Evolutionary conservation across 148 eudicot species (phyloP).

Genomic region (Fagopyrum tataricum): DNA sequence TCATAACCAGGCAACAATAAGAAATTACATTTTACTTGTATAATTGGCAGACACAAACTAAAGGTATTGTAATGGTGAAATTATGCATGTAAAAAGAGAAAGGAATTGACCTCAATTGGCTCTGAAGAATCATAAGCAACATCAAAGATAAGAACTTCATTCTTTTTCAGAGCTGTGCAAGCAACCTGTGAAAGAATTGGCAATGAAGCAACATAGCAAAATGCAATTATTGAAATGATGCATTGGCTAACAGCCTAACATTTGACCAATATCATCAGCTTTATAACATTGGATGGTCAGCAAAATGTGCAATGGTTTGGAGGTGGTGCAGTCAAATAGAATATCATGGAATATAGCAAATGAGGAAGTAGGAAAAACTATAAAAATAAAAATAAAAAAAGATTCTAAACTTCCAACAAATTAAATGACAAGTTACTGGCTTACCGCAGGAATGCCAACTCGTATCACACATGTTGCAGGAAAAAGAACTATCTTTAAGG

Average conservation of each 20-base stretch:
- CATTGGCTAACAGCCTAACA: background rate
- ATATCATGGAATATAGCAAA: background rate
- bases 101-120: slow-evolving; percentile 48
- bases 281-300: background rate
- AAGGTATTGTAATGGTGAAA: background rate
- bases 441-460: background rate
- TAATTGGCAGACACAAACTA: background rate
- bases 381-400: background rate
- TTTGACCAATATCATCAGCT: background rate
- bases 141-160: slow-evolving; percentile 64
- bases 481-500: background rate
- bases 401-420: background rate
- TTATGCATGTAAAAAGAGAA: background rate
- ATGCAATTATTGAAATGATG: background rate
- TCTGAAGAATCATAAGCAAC: slow-evolving; percentile 67
- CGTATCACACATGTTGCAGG: background rate
- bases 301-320: background rate
- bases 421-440: background rate
- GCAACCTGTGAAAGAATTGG: slow-evolving; percentile 54
- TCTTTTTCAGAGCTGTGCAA: slow-evolving; percentile 57
- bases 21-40: background rate
- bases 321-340: background rate
- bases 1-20: background rate
- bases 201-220: slow-evolving; percentile 2
- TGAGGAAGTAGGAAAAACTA: background rate